Evolutionary conservation across 2,329 filamentous ascomycete genomes (phyloP), one percentile per base, ranked within the genome.

Genomic region (Hypocreales sp.): DNA sequence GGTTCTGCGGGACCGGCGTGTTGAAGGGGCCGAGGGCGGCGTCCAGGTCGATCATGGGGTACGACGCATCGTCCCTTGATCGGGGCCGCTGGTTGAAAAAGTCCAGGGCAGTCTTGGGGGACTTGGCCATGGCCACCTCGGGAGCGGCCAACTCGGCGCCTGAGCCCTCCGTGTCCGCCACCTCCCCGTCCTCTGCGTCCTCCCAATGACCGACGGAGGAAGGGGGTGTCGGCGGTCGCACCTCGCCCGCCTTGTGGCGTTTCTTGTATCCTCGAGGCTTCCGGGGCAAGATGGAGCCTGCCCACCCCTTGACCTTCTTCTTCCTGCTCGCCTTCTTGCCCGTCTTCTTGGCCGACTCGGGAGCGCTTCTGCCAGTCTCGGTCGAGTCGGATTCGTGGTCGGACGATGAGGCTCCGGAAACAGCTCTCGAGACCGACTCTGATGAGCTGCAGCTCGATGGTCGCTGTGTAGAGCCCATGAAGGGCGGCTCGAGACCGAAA

Each of bases 11-110:
- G 2, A 73, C 58, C 15, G 80, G 79, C 0, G 84, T 92, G 42
- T 92, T 90, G 51, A 93, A 92, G 0, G 87, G 84, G 2, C 84
- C 86, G 2, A 95, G 64, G 15, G 87, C 90, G 12, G 86, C 87
- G 54, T 98, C 90, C 22, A 98, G 60, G 49, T 98, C 90, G 36
- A 98, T 92, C 50, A 94, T 78, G 7, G 80, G 76, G 43, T 74
- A 81, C 28, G 76, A 66, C 4, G 68, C 50, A 32, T 92, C 81
- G 25, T 75, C 70, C 7, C 71, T 62, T 4, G 36, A 32, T 12
- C 42, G 55, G 55, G 4, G 48, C 33, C 11, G 44, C 31, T 18
- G 42, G 32, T 20, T 46, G 35, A 20, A 11, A 20, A 11, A 14
- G 10, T 24, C 8, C 7, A 43, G 37, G n/a, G n/a, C n/a, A n/a